Conservation (phyloP, 148 eudicot genomes). For the Nepenthes mirabilis region DNA sequence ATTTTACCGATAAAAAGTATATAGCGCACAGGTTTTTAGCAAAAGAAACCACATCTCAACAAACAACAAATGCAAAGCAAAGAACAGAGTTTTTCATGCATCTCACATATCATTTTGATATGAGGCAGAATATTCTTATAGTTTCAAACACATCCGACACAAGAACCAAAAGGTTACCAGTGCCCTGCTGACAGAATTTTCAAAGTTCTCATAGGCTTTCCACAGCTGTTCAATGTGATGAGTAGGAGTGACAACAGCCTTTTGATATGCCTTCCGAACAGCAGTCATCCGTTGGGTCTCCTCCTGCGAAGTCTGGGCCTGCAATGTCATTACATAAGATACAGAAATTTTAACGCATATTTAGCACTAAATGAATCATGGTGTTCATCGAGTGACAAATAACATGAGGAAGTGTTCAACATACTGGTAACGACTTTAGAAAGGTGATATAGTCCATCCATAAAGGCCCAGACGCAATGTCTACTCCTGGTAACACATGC, state of each 20-base stretch:
- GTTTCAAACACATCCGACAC: neutral
- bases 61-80: neutral
- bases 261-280: slow-evolving; percentile 79
- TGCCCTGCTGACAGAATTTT: slow-evolving; percentile 91
- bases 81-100: too few relatives aligned
- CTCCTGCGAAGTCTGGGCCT: slow-evolving; percentile 81
- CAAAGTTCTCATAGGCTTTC: slow-evolving; percentile 95
- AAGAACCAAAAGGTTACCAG: slow-evolving; percentile 34
- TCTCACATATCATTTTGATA: too few relatives aligned
- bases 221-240: slow-evolving; percentile 93
- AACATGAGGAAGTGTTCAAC: slow-evolving; percentile 14
- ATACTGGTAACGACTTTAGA: slow-evolving; percentile 71
- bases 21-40: neutral
- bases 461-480: slow-evolving; percentile 87
- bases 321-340: slow-evolving; percentile 18
- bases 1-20: neutral
- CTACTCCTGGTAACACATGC: slow-evolving; percentile 51
- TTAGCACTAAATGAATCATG: neutral
- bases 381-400: neutral
- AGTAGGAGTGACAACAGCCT: slow-evolving; percentile 82
- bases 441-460: slow-evolving; percentile 94
- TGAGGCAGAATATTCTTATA: neutral
- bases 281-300: slow-evolving; percentile 85
- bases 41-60: neutral
- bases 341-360: neutral